Conservation (phyloP, 192 early-diverging fungal genomes). For the Rhizoclosmatium globosum region DNA sequence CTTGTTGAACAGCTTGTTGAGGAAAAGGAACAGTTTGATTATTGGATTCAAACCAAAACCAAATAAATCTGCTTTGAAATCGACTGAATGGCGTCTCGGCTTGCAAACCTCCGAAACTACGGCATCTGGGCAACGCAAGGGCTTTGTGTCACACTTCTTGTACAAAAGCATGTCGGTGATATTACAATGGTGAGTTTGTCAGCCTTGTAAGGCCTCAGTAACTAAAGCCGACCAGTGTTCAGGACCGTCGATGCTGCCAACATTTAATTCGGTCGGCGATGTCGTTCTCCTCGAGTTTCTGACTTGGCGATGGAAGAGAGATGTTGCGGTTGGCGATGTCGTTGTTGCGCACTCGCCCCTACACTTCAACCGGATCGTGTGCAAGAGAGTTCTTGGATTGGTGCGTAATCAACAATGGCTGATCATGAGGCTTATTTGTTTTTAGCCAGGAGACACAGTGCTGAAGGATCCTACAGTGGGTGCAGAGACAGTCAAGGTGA, state of each 20-base stretch:
- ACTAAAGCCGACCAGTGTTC: constrained; percentile 59
- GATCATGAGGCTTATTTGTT: neutral
- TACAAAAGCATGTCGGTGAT: constrained; percentile 79
- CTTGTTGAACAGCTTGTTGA: constrained; percentile 50
- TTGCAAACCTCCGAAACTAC: neutral
- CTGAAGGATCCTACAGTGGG: constrained; percentile 77
- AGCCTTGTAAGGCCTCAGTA: neutral
- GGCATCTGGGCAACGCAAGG: constrained; percentile 51
- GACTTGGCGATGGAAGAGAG: constrained; percentile 45
- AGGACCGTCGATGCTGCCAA: constrained; percentile 94
- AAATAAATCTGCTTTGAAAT: neutral
- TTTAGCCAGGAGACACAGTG: constrained; percentile 82
- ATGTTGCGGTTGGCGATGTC: constrained; percentile 72
- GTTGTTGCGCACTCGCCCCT: constrained; percentile 79
- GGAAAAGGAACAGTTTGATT: constrained; percentile 40
- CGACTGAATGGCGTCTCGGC: neutral
- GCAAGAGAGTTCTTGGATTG: constrained; percentile 86
- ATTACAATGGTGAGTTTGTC: constrained; percentile 72
- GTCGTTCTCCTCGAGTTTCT: constrained; percentile 77
- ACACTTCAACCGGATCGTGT: constrained; percentile 70
- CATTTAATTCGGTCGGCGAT: constrained; percentile 84
- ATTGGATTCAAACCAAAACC: neutral
- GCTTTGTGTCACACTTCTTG: constrained; percentile 72
- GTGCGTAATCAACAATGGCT: constrained; percentile 42
- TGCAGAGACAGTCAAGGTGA: constrained; percentile 68